Conservation (phyloP, 345 rosid genomes). For the Salix udensis region DNA sequence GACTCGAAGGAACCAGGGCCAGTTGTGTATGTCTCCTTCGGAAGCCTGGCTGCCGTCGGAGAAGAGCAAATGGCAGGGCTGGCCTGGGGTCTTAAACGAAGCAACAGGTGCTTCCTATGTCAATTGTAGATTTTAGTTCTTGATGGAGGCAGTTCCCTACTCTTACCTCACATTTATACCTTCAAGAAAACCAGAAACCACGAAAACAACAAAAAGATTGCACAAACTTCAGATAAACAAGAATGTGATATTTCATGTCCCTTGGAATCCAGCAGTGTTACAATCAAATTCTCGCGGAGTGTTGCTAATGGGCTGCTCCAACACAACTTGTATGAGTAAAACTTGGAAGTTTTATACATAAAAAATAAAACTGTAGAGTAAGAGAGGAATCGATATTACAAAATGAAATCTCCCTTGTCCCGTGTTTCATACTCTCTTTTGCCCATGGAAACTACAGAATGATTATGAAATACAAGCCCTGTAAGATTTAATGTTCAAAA, state of each 20-base stretch:
- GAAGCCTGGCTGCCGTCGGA: too few relatives aligned
- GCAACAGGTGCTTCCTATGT: too few relatives aligned
- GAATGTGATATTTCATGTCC: conserved; percentile 55
- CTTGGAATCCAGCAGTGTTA: conserved; percentile 49
- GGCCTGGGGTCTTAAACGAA: too few relatives aligned
- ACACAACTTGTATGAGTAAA: not conserved
- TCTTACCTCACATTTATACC: too few relatives aligned
- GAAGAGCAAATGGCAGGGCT: too few relatives aligned
- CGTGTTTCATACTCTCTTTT: conserved; percentile 56
- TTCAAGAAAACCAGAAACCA: too few relatives aligned
- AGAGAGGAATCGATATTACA: conserved; percentile 39
- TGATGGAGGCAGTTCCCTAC: too few relatives aligned
- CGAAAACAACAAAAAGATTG: too few relatives aligned
- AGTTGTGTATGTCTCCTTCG: too few relatives aligned
- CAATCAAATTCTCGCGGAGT: conserved; percentile 62
- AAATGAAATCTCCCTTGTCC: conserved; percentile 68
- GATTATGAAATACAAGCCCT: conserved; percentile 10
- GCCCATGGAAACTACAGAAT: conserved; percentile 74
- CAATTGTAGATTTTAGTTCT: too few relatives aligned
- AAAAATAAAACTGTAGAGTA: not conserved
- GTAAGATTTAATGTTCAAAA: not conserved
- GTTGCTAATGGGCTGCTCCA: conserved; percentile 69
- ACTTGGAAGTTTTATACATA: conserved; percentile 3
- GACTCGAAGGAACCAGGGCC: too few relatives aligned
- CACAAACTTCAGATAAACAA: too few relatives aligned